These are phyloP conservation scores for Paramecium octaurelia DNA, from an alignment of 73 alveolate species.

Conservation along the genomic window DNA sequence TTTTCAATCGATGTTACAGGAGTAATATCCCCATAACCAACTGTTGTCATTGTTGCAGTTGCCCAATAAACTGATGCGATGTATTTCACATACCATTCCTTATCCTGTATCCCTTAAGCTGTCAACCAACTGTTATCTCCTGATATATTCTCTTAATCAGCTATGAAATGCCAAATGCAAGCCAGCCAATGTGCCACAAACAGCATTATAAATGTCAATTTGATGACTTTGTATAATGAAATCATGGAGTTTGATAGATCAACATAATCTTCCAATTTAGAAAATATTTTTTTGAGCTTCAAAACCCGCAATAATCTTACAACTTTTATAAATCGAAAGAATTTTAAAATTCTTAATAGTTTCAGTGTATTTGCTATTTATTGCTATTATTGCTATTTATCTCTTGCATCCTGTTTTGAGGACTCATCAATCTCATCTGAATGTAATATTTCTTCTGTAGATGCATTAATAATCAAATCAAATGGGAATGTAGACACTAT, in stretches of 20 bases:
- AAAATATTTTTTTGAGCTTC: conserved; percentile 72
- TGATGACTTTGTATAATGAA: neutral
- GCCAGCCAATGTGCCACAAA: conserved; percentile 72
- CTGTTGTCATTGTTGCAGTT: conserved; percentile 85
- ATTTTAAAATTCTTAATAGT: conserved; percentile 66
- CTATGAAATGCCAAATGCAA: conserved; percentile 68
- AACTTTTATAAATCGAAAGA: conserved; percentile 71
- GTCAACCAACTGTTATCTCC: conserved; percentile 61
- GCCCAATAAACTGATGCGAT: conserved; percentile 80
- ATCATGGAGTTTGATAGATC: conserved; percentile 61
- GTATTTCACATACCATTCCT: conserved; percentile 57
- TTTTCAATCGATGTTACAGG: conserved; percentile 78
- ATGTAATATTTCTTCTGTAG: neutral
- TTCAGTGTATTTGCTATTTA: conserved; percentile 56
- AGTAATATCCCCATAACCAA: conserved; percentile 90
- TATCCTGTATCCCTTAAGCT: conserved; percentile 14
- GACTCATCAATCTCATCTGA: neutral
- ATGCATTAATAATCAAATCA: conserved; percentile 59
- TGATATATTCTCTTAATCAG: conserved; percentile 31
- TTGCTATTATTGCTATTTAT: neutral
- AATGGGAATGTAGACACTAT: conserved; percentile 72
- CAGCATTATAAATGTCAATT: conserved; percentile 37
- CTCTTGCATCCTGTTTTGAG: neutral
- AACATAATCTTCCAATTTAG: conserved; percentile 73
- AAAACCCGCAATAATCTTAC: conserved; percentile 70